These are phyloP conservation scores for Guyanaporus albipodus DNA, from an alignment of 768 basidiomycete species.

Conservation along the genomic window DNA sequence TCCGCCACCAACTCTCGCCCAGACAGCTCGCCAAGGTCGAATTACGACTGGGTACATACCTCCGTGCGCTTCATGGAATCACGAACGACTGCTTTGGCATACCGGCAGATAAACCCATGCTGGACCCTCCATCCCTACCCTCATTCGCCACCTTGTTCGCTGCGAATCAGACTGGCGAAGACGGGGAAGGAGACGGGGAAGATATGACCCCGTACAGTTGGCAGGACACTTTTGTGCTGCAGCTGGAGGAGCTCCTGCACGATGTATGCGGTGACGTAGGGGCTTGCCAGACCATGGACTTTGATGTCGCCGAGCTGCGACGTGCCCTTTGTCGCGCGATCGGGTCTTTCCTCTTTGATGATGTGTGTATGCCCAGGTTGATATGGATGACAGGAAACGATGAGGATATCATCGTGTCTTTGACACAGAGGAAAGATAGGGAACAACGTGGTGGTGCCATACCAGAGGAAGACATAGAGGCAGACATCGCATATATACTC, in stretches of 20 bases:
- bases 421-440: slow-evolving; percentile 20
- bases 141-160: slow-evolving; percentile 11
- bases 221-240: slow-evolving; percentile 67
- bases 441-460: slow-evolving; percentile 3
- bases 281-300: slow-evolving; percentile 17
- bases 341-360: slow-evolving; percentile 71
- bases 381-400: slow-evolving; percentile 60
- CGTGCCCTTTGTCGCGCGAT: slow-evolving; percentile 62
- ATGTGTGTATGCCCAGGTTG: slow-evolving; percentile 67
- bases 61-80: slow-evolving; percentile 63
- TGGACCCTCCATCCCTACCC: slow-evolving; percentile 31
- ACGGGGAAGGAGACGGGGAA: slow-evolving; percentile 14
- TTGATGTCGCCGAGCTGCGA: slow-evolving; percentile 42
- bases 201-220: slow-evolving; percentile 50
- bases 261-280: slow-evolving; percentile 32
- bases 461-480: slow-evolving; percentile 17
- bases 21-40: slow-evolving; percentile 47
- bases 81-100: slow-evolving; percentile 76
- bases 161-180: slow-evolving; percentile 2
- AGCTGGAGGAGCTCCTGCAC: slow-evolving; percentile 56
- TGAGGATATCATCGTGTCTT: slow-evolving; percentile 52
- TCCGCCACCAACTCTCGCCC: slow-evolving; percentile 34
- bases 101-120: slow-evolving; percentile 31
- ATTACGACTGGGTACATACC: slow-evolving; percentile 55
- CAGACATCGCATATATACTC: slow-evolving; percentile 32